Base-by-base conservation (phyloP, 2,329 filamentous ascomycete species). In the Alternaria postmessia region DNA sequence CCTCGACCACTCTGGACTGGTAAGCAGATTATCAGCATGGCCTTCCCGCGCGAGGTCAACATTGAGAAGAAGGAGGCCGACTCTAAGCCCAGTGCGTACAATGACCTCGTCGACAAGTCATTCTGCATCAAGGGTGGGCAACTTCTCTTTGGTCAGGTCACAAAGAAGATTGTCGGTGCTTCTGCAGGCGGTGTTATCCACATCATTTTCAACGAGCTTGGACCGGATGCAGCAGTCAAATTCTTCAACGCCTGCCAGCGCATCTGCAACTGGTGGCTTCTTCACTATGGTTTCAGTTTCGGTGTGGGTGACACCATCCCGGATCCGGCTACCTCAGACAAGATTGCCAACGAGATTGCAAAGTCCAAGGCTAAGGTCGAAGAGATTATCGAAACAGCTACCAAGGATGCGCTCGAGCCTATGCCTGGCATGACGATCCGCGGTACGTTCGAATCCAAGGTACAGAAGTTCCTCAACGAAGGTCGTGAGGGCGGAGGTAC, bases 261-360 rank as follows among this genome's bases (percentile, higher is more conserved):
- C 54, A 93, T 98, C 56, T 91, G 98, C 70, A 96, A 94, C 76
- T 97, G 98, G 81, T 99, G 95, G 95, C 88, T 99, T 42, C 83
- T 98, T 39, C 94, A 99, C 79, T 91, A 96, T 71, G 95, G 95
- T 51, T 95, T 96, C 85, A 97, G 93, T 80, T 97, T 99, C 67
- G 95, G 95, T 81, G 97, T 99, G 71, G 96, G 95, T 82, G 95
- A 99, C 78, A 98, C 95, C 2, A 94, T 99, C 73, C 96, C 95
- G 5, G 94, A 98, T 77, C 88, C 89, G 64, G 81, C 83, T 18
- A 98, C 94, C 3, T 96, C 97, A 59, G 85, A 89, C 56, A 91
- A 91, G 79, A 93, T 99, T 54, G 91, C 96, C 74, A 85, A 87
- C 7, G 91, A 92, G 57, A 93, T 99, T 66, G 86, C 91, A 26